Base-by-base conservation (phyloP, 305 asterid species). In the Fraxinus paxiana region DNA sequence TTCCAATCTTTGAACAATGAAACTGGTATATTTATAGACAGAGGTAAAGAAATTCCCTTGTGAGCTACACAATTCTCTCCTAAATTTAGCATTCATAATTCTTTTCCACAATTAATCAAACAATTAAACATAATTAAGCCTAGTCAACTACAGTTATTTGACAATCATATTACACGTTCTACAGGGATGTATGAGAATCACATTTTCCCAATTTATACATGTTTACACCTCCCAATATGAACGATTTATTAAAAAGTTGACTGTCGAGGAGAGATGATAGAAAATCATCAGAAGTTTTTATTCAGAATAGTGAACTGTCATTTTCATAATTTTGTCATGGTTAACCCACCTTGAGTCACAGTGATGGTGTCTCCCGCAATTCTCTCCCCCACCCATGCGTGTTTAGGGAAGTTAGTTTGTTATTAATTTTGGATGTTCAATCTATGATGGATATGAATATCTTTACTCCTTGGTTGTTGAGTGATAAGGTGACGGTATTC, bases 401-500 rank as follows among this genome's bases (percentile, higher is more conserved):
- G 71, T 61, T 6, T 30, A 26, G 41, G 74, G 74, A 69, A 30
- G 74, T 15, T 69, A 30, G 74, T 69, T 69, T 30, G 74, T 46
- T 28, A 5, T 56, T 54, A 6, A 72, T 12, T 46, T 78, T 63
- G 81, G 48, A 67, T 51, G 61, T 69, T 77, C 28, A 61, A 31
- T 48, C 7, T 54, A 22, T 79, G 65, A 79, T 83, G 72, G 43
- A 61, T 74, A 41, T 65, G 78, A 61, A 75, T 56, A 73, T 41
- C 43, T 54, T 71, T 17, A 41, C 35, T 63, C 75, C 37, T 76
- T 75, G 79, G 51, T 79, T 79, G 72, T 56, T 33, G 84, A 76
- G 79, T 85, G 75, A 81, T 41, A 34, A 43, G 75, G 41, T 85
- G 77, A 61, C 63, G 76, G 76, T 75, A 34, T 75, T 63, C 69